These are phyloP conservation scores for Cystobasidium pallidum DNA, from an alignment of 1,284 basidiomycete species.

Conservation along the genomic window DNA sequence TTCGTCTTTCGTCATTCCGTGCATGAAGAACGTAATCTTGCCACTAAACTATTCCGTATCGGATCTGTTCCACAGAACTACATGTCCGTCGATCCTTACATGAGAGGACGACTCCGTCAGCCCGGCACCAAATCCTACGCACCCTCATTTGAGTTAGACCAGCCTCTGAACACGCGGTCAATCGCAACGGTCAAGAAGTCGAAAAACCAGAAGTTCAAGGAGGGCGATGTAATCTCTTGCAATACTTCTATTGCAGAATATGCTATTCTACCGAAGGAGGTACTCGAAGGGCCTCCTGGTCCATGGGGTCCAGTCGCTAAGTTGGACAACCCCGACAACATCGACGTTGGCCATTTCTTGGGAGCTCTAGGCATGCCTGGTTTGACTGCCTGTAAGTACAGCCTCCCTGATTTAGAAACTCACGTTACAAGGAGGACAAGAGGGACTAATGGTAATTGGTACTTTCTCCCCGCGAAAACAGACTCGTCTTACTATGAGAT, in stretches of 20 bases:
- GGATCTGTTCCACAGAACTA: neutral
- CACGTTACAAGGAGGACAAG: no score
- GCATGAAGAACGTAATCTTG: no score
- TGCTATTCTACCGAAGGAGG: constrained; percentile 39
- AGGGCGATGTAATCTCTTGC: constrained; percentile 44
- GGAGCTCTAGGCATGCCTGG: constrained; percentile 62
- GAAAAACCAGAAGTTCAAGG: constrained; percentile 39
- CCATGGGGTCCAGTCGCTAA: constrained; percentile 14
- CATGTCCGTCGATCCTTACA: constrained; percentile 40
- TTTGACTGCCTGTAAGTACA: constrained; percentile 22
- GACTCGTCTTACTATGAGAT: constrained; percentile 68
- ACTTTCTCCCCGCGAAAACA: constrained; percentile 35
- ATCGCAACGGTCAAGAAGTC: constrained; percentile 48
- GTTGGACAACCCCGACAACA: constrained; percentile 48
- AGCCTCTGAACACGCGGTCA: constrained; percentile 48
- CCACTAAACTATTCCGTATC: neutral
- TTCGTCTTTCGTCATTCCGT: no score
- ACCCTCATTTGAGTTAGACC: constrained; percentile 45
- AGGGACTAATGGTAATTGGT: no score
- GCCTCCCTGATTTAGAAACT: neutral
- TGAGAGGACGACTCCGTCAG: constrained; percentile 47
- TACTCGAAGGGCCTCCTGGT: constrained; percentile 21
- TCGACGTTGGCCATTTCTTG: constrained; percentile 58
- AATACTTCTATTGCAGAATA: constrained; percentile 44
- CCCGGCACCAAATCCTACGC: constrained; percentile 48